Base-by-base conservation (phyloP, 208 protist genomes). In the Acanthamoeba lenticulata region DNA sequence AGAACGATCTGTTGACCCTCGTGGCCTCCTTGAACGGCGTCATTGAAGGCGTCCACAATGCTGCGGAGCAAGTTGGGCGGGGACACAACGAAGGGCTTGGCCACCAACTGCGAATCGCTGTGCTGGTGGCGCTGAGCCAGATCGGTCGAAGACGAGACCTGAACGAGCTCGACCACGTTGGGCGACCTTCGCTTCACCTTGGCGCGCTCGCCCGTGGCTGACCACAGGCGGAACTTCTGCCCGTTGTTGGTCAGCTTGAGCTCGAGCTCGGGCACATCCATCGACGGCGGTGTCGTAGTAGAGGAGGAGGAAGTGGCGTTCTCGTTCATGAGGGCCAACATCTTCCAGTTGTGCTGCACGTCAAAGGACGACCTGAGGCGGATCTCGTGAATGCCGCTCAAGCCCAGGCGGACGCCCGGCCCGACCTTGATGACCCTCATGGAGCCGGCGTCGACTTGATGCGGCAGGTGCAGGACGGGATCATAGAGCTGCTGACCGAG, bases 191-290 rank as follows among this genome's bases (percentile, higher is more conserved):
- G 7, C 57, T 67, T 67, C n/a, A 32, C 57, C n/a, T 67, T 67
- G 57, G 34, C 57, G 0, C 57, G 21, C 57, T 67, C 57, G 21
- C n/a, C 57, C 2, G 57, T 5, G 9, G 57, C 7, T 3, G 57
- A 67, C 57, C 0, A 29, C 57, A 67, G 9, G n/a, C 57, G 57
- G 57, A 67, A 67, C 21, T 2, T 29, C n/a, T 4, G n/a, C n/a
- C 57, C 57, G 11, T 67, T 29, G 57, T 67, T 29, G 7, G 15
- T 13, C 57, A 67, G 57, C 57, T 67, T 29, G n/a, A 67, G 21
- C n/a, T 67, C 57, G n/a, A 67, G 57, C 57, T 67, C 57, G 27
- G 57, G 57, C 57, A 67, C 57, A 29, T 67, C 57, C 57, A 67
- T 67, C 27, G n/a, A 9, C 34, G 57, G 52, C 1, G 0, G 57